Conservation (phyloP, 495 filamentous ascomycete genomes). For the Aspergillus sparsus region DNA sequence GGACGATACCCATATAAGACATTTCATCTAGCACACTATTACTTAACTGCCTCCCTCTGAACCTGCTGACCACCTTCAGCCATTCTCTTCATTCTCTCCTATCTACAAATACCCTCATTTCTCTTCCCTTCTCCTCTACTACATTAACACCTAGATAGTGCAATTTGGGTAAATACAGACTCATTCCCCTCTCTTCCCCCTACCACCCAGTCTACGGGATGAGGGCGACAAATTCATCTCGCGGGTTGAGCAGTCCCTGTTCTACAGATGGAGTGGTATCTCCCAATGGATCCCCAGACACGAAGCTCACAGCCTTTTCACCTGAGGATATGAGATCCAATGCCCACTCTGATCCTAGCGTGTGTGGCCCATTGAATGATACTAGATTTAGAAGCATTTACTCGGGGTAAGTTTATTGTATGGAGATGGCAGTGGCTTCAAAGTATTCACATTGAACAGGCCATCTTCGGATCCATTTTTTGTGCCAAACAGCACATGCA, state of each 20-base stretch:
- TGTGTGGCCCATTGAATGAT: constrained; percentile 18
- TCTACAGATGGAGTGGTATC: constrained; percentile 59
- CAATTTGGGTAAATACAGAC: not conserved
- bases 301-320: constrained; percentile 62
- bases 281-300: constrained; percentile 62
- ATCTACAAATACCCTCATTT: too few species aligned
- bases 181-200: not conserved
- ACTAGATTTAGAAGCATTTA: constrained; percentile 24
- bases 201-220: constrained; percentile 17
- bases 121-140: too few species aligned
- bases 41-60: too few species aligned
- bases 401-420: constrained; percentile 24
- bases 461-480: constrained; percentile 34
- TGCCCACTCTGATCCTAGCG: constrained; percentile 21
- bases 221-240: constrained; percentile 31
- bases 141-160: not conserved
- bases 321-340: constrained; percentile 51
- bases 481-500: constrained; percentile 22
- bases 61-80: too few species aligned
- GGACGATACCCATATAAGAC: too few species aligned
- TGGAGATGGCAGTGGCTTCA: not conserved
- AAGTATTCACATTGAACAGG: constrained; percentile 21
- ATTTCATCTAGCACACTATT: too few species aligned
- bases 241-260: constrained; percentile 50
- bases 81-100: too few species aligned